Evolutionary conservation across 139 green algal species (phyloP).

Genomic region (Chlorella ohadii): DNA sequence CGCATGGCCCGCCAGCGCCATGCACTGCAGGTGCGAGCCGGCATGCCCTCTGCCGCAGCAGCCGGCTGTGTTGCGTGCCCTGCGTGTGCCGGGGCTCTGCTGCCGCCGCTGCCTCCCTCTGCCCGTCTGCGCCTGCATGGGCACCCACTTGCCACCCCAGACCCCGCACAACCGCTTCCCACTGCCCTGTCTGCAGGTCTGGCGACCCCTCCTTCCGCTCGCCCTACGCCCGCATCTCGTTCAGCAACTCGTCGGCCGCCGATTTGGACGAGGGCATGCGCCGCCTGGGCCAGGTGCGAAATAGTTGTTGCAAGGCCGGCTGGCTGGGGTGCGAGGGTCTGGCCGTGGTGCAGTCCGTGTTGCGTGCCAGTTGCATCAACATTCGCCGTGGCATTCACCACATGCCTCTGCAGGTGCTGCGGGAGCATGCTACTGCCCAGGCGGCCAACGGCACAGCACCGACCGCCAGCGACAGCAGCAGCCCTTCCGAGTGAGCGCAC

Average conservation of each 20-base stretch:
- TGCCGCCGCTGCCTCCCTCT: too few species aligned
- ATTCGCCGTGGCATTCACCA: too few species aligned
- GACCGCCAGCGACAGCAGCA: neutral
- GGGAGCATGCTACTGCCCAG: neutral
- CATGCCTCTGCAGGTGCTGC: neutral
- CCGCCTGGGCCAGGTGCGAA: conserved; percentile 40
- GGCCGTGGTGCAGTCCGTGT: too few species aligned
- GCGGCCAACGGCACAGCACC: neutral
- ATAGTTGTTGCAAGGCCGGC: too few species aligned
- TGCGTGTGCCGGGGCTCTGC: too few species aligned
- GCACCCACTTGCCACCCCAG: neutral
- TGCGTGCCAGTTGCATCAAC: too few species aligned
- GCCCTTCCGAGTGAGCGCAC: neutral
- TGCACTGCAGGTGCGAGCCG: conserved; percentile 23
- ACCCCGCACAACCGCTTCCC: too few species aligned
- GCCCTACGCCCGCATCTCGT: conserved; percentile 60
- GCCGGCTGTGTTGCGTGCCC: too few species aligned
- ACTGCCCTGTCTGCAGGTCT: neutral
- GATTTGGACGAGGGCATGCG: conserved; percentile 53
- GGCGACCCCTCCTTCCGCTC: conserved; percentile 20
- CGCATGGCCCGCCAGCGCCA: conserved; percentile 34
- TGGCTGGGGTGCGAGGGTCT: too few species aligned
- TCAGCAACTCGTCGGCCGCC: conserved; percentile 35
- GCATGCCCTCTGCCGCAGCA: too few species aligned
- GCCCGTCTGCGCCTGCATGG: too few species aligned